phyloP scores from a whole-genome alignment of 2,329 filamentous ascomycete genomes.

The Penicillium capsulatum region DNA sequence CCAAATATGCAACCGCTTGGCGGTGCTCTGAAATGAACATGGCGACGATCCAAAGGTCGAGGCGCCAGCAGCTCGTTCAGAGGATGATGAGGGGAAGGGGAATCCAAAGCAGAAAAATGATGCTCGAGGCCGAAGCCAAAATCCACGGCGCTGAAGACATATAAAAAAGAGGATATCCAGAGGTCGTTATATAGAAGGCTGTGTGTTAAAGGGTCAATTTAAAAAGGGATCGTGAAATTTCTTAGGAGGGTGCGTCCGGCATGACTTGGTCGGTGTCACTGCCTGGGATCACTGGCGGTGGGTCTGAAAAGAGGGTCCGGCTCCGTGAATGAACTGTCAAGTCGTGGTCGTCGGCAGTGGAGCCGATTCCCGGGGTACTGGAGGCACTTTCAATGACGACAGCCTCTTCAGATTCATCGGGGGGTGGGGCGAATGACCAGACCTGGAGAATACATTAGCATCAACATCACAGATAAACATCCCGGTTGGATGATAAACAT shows the following conservation, averaged over 20 bases:
- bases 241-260: constrained; percentile 30
- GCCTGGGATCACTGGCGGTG: constrained; percentile 24
- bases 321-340: constrained; percentile 15
- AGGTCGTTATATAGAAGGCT: constrained; percentile 19
- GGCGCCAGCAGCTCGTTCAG: constrained; percentile 14
- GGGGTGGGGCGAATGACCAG: constrained; percentile 86
- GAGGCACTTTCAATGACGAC: constrained; percentile 31
- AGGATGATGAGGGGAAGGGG: constrained; percentile 12
- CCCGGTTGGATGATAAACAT: constrained; percentile 12
- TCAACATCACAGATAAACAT: constrained; percentile 1
- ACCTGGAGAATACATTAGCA: constrained; percentile 55
- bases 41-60: constrained; percentile 4
- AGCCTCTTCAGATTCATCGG: constrained; percentile 30
- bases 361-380: constrained; percentile 30
- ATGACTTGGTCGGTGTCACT: constrained; percentile 34
- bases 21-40: constrained; percentile 11
- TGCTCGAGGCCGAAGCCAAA: constrained; percentile 6
- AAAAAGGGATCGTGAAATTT: constrained; percentile 12
- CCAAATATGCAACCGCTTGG: constrained; percentile 22
- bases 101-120: constrained; percentile 6
- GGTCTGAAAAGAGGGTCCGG: constrained; percentile 31
- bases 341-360: constrained; percentile 15
- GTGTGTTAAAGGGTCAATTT: constrained; percentile 8
- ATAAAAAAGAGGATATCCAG: constrained; percentile 15
- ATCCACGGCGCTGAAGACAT: constrained; percentile 10